Evolutionary conservation across 148 eudicot genomes (phyloP).

Genomic region (Rhododendron ferrugineum): DNA sequence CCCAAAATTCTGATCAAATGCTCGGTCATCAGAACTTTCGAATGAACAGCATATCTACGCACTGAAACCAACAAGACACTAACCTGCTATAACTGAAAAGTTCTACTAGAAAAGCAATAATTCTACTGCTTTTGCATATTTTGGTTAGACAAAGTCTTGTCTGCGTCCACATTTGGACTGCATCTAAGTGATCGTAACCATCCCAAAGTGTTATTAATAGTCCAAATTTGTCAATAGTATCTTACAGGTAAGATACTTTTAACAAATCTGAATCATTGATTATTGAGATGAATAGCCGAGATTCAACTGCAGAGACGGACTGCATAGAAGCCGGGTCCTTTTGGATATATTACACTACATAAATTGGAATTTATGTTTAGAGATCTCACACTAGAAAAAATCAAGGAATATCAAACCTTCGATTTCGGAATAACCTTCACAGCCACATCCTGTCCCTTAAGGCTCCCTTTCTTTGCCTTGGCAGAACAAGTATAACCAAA

Average conservation of each 20-base stretch:
- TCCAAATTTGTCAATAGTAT: not conserved
- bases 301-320: too few relatives aligned
- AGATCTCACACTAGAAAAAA: not conserved
- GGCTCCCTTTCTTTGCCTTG: conserved; percentile 66
- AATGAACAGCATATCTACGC: not conserved
- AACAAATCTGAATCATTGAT: too few relatives aligned
- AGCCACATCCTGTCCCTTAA: conserved; percentile 88
- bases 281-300: not conserved
- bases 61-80: not conserved
- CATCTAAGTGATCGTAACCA: not conserved
- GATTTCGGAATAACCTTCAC: conserved; percentile 95
- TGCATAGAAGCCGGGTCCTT: too few relatives aligned
- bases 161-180: not conserved
- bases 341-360: not conserved
- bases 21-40: not conserved
- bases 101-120: not conserved
- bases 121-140: not conserved
- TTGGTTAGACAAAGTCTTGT: too few relatives aligned
- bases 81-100: not conserved
- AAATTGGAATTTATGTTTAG: not conserved
- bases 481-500: conserved; percentile 94
- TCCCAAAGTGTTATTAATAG: not conserved
- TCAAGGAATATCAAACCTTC: conserved; percentile 41
- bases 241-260: not conserved
- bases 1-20: conserved; percentile 2